A percentile compares a stretch with the other conserved stretches of the same genome.
Conservation (phyloP, 2,329 filamentous ascomycete genomes). For the Eutypella sp. region DNA sequence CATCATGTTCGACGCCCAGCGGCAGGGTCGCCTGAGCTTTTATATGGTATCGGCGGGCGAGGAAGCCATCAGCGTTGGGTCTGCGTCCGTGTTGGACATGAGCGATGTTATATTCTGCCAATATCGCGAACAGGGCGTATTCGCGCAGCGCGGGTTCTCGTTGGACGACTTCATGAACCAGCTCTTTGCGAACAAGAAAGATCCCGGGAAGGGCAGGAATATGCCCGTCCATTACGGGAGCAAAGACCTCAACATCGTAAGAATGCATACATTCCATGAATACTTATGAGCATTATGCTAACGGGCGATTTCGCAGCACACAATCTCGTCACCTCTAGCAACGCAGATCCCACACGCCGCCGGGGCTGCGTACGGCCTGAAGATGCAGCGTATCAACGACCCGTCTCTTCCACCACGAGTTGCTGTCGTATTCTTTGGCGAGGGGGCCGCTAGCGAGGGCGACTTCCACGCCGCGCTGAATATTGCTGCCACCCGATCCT, state of each 20-base stretch:
- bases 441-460: constrained; percentile 84
- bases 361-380: constrained; percentile 82
- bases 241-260: constrained; percentile 74
- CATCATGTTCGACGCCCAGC: constrained; percentile 96
- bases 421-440: constrained; percentile 82
- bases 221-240: constrained; percentile 98
- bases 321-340: constrained; percentile 78
- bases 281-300: constrained; percentile 2
- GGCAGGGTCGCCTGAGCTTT: constrained; percentile 89
- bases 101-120: constrained; percentile 90
- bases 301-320: constrained; percentile 53
- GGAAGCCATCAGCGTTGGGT: constrained; percentile 89
- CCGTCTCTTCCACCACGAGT: constrained; percentile 63
- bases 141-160: constrained; percentile 82
- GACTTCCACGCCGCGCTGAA: constrained; percentile 91
- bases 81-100: constrained; percentile 75
- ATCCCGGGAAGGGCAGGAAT: constrained; percentile 77
- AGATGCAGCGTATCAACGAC: constrained; percentile 70
- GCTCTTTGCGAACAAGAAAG: constrained; percentile 80
- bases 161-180: constrained; percentile 92
- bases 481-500: constrained; percentile 83
- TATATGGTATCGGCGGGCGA: constrained; percentile 97
- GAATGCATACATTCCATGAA: constrained; percentile 22
- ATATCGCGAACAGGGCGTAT: constrained; percentile 90
- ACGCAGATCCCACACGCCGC: constrained; percentile 87